phyloP scores from a whole-genome alignment of 371 early-diverging fungal species.

The Mycotypha africana region DNA sequence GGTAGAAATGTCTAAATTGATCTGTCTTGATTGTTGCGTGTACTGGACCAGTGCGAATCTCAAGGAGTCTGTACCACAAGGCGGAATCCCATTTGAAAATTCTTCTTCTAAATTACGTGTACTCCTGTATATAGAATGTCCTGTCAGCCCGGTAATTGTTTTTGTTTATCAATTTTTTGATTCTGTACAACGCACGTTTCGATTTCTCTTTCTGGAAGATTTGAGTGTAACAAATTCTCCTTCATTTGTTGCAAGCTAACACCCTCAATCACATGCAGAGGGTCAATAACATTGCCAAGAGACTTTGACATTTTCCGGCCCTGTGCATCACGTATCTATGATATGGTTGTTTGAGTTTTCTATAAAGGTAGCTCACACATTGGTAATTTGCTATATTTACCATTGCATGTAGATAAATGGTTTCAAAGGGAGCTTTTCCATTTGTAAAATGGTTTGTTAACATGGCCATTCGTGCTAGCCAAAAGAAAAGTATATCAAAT shows the following conservation, averaged over 20 bases:
- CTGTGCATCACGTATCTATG: constrained; percentile 87
- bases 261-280: constrained; percentile 92
- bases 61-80: constrained; percentile 97
- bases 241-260: constrained; percentile 66
- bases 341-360: too few relatives aligned
- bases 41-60: constrained; percentile 88
- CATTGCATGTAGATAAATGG: constrained; percentile 77
- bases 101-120: constrained; percentile 66
- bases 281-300: constrained; percentile 98
- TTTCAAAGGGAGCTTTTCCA: constrained; percentile 77
- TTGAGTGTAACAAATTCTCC: constrained; percentile 63
- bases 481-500: constrained; percentile 99
- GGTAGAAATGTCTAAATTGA: constrained; percentile 94
- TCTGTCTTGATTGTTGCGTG: constrained; percentile 86
- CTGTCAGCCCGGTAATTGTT: too few relatives aligned
- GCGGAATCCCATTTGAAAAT: constrained; percentile 93
- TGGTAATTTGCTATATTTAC: too few relatives aligned
- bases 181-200: constrained; percentile 46
- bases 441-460: constrained; percentile 86
- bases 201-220: constrained; percentile 82
- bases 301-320: constrained; percentile 99
- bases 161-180: too few relatives aligned
- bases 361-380: too few relatives aligned
- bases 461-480: constrained; percentile 99
- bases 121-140: constrained; percentile 41